Base-by-base conservation (phyloP, 73 alveolate species). In the Tetrahymena malaccensis region DNA sequence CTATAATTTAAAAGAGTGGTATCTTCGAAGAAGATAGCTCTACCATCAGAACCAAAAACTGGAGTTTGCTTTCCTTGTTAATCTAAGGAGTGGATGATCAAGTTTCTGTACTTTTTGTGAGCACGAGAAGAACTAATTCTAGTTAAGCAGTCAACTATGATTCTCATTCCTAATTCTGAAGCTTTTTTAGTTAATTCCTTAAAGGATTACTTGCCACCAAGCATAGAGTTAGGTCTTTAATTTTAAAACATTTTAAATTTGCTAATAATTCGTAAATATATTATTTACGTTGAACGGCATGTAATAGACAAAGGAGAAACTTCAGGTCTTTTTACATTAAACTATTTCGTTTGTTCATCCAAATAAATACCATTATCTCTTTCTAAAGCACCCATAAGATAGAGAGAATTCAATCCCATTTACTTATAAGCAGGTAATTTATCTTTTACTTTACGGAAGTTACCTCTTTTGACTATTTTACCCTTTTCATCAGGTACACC, bases 31-130 rank as follows among this genome's bases (percentile, higher is more conserved):
- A 55, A 58, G 10, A 95, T 55, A 34, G 97, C 93, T 89, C 98
- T 96, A 35, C 99, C 99, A 94, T 98, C 99, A 44, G 99, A 97
- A 34, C 99, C 99, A 98, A 98, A 98, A 95, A 98, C 98, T 31
- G 99, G 96, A 94, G 97, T 97, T 85, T 84, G 84, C 58, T 94
- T 98, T 19, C 99, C 99, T 96, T 97, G 89, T 70, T 98, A 97
- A 97, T 99, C 99, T 83, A 99, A 93, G 83, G 98, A 96, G 94
- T 97, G 96, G 44, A 99, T 98, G 84, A 98, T 93, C 40, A 97
- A 94, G 55, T 98, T 96, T 96, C 98, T 98, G 95, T 99, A 99
- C 95, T 98, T 98, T 94, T 99, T 96, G 96, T 98, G 98, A 40
- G 97, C 96, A 94, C 99, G 98, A 37, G 98, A 94, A 25, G 99